Percentiles rank a stretch among this genome's conserved stretches.
Conservation (phyloP, 768 basidiomycete species). For the Naematelia aurantialba region DNA sequence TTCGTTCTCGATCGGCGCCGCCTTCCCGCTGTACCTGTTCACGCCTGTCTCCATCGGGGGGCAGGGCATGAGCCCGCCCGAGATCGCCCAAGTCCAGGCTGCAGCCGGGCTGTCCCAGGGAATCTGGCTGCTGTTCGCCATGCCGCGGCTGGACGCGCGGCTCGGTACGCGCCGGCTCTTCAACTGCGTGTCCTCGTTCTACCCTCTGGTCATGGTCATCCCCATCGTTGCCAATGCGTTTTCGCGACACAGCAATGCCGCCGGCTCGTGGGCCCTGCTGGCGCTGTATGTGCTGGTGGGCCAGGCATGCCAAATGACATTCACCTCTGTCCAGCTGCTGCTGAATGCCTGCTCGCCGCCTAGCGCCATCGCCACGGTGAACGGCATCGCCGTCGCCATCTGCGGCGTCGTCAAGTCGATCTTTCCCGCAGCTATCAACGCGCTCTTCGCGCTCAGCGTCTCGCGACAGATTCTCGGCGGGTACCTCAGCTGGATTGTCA, state of each 20-base stretch:
- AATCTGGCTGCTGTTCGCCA: slow-evolving; percentile 22
- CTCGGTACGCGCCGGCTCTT: slow-evolving; percentile 21
- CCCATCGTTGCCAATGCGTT: slow-evolving; percentile 21
- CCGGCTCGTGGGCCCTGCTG: slow-evolving; percentile 7
- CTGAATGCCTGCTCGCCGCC: slow-evolving; percentile 20
- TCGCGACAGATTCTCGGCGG: slow-evolving; percentile 14
- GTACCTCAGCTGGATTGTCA: slow-evolving; percentile 22
- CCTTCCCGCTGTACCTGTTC: slow-evolving; percentile 25
- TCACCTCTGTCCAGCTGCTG: slow-evolving; percentile 29
- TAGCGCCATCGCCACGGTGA: slow-evolving; percentile 19
- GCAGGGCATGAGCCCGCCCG: slow-evolving; percentile 15
- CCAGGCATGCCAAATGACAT: slow-evolving; percentile 17
- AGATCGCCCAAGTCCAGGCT: slow-evolving; percentile 18
- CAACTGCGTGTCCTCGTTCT: slow-evolving; percentile 8
- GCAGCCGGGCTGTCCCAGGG: slow-evolving; percentile 19
- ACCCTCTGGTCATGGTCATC: slow-evolving; percentile 17
- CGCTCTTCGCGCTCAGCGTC: slow-evolving; percentile 22
- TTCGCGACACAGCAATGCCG: slow-evolving; percentile 2
- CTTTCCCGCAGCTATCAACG: slow-evolving; percentile 26
- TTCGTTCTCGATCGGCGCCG: slow-evolving; percentile 13
- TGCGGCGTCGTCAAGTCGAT: slow-evolving; percentile 25
- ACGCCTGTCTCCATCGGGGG: slow-evolving; percentile 21
- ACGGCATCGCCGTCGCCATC: slow-evolving; percentile 21
- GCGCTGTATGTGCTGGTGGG: slow-evolving; percentile 19
- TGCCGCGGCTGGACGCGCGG: slow-evolving; percentile 19